These are phyloP conservation scores for Castanospermum australe DNA, from an alignment of 306 rosid species.

Conservation along the genomic window DNA sequence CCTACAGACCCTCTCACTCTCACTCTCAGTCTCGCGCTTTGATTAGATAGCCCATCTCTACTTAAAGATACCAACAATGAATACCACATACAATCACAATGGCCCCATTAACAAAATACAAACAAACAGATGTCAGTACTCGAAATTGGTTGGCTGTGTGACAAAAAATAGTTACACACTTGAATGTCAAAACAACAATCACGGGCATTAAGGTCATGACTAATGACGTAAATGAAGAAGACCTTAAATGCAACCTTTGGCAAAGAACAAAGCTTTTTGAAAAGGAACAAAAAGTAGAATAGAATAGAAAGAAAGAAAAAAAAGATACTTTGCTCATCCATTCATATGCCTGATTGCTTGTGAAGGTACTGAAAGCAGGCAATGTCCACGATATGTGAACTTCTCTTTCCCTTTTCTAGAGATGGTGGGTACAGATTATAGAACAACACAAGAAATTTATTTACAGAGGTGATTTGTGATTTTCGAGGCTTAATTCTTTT, in stretches of 20 bases:
- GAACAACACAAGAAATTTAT: not conserved
- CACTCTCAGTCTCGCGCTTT: not conserved
- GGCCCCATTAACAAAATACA: not conserved
- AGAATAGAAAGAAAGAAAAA: not conserved
- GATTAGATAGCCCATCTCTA: not conserved
- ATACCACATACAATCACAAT: not conserved
- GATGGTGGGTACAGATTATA: slow-evolving; percentile 9
- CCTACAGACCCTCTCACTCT: not conserved
- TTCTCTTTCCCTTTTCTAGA: not conserved
- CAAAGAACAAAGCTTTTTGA: not conserved
- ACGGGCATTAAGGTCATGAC: not conserved
- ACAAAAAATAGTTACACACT: not conserved
- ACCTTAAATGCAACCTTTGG: not conserved
- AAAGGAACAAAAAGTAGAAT: not conserved
- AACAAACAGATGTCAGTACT: slow-evolving; percentile 1
- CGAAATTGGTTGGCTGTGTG: not conserved
- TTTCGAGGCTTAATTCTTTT: not conserved
- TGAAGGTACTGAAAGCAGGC: not conserved
- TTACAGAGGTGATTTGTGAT: not conserved
- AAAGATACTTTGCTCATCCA: not conserved
- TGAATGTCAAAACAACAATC: not conserved
- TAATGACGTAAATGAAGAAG: not conserved
- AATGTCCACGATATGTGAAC: not conserved
- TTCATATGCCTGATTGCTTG: not conserved
- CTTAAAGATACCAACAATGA: not conserved